Conservation (phyloP, 1,139 yeast species). For the Blastobotrys arbuscula region DNA sequence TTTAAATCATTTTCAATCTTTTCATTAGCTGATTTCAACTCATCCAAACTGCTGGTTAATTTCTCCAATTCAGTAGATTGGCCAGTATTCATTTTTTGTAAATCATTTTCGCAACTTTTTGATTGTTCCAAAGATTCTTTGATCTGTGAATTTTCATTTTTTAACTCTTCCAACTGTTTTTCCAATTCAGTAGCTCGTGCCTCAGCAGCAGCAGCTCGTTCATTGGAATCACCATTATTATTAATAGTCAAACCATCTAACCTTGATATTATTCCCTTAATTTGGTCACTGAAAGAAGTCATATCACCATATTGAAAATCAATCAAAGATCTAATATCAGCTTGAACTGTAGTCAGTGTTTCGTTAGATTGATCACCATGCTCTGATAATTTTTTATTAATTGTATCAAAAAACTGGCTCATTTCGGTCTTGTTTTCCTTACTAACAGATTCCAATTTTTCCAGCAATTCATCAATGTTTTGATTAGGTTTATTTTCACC, state of each 20-base stretch:
- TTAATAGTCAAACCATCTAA: conserved; percentile 8
- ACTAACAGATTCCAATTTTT: background rate
- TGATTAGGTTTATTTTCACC: background rate
- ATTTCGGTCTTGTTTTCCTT: background rate
- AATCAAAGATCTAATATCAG: conserved; percentile 23
- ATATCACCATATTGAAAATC: conserved; percentile 23
- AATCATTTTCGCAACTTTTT: conserved; percentile 1
- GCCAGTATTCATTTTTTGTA: background rate
- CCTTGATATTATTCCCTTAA: conserved; percentile 12
- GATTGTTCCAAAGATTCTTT: conserved; percentile 17
- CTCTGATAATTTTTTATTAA: conserved; percentile 4
- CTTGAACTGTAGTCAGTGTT: conserved; percentile 16
- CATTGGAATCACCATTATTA: background rate
- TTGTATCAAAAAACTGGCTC: conserved; percentile 1
- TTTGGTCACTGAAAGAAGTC: conserved; percentile 14
- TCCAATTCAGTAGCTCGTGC: conserved; percentile 6
- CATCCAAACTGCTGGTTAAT: background rate
- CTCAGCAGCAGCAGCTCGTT: conserved; percentile 12
- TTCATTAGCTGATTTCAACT: background rate
- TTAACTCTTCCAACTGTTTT: background rate
- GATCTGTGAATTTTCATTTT: conserved; percentile 13
- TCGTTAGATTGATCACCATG: conserved; percentile 8
- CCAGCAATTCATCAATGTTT: background rate
- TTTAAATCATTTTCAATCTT: background rate
- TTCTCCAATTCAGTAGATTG: background rate